phyloP scores from a whole-genome alignment of 306 rosid genomes.

The Fagus crenata region DNA sequence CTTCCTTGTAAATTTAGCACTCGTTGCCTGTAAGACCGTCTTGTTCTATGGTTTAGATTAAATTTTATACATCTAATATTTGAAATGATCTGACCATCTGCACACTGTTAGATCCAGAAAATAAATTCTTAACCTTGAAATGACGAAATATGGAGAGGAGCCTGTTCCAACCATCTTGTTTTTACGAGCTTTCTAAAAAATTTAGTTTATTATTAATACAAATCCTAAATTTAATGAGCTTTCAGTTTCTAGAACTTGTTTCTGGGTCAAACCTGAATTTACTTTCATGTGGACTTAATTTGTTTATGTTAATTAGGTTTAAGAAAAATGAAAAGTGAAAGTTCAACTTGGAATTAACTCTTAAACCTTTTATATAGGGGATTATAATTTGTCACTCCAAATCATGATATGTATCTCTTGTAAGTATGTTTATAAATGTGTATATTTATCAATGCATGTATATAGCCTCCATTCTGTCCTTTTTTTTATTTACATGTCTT shows the following conservation, averaged over 20 bases:
- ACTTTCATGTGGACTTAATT: not conserved
- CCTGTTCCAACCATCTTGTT: no score
- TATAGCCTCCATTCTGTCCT: not conserved
- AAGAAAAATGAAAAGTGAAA: not conserved
- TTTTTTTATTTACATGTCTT: slow-evolving; percentile 28
- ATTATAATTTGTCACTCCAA: not conserved
- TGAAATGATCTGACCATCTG: no score
- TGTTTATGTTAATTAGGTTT: not conserved
- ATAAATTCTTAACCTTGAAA: no score
- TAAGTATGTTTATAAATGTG: not conserved
- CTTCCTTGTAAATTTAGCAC: slow-evolving; percentile 18
- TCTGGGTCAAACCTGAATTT: not conserved
- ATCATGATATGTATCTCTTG: not conserved
- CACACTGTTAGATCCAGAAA: no score
- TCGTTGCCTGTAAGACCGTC: slow-evolving; percentile 11
- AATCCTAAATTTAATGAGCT: no score
- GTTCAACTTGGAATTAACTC: no score
- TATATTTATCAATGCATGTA: not conserved
- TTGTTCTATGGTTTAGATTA: not conserved
- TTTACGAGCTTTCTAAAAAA: not conserved
- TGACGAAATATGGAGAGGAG: no score
- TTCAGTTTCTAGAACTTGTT: not conserved
- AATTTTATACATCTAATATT: no score
- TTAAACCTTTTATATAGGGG: no score
- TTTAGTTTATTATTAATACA: not conserved